Conservation (phyloP, 78 protist species). For the Polysphondylium violaceum region DNA sequence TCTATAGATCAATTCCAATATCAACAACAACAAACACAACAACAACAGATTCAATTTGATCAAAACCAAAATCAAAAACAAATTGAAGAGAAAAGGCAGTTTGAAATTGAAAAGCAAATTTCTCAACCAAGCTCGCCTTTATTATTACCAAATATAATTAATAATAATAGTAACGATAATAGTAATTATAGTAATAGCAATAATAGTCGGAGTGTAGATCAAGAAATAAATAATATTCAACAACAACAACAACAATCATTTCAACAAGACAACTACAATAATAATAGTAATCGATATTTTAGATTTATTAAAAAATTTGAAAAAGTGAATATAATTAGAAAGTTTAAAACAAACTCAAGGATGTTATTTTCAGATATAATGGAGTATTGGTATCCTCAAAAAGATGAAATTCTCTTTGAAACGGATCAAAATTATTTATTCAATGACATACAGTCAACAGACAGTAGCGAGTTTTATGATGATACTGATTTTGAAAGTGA, state of each 20-base stretch:
- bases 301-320: not conserved
- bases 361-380: not conserved
- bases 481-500: constrained; percentile 14
- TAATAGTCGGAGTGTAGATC: constrained; percentile 1
- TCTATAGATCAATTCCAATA: too few species aligned
- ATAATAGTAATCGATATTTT: constrained; percentile 4
- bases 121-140: too few species aligned
- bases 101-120: too few species aligned
- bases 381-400: constrained; percentile 8
- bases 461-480: constrained; percentile 3
- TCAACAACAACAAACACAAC: too few species aligned
- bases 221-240: constrained; percentile 12
- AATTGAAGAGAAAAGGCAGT: too few species aligned
- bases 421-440: constrained; percentile 17
- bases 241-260: constrained; percentile 20
- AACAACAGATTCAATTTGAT: too few species aligned
- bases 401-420: constrained; percentile 29
- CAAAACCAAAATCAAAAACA: too few species aligned
- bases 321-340: not conserved
- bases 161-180: constrained; percentile 19
- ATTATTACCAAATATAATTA: not conserved
- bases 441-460: constrained; percentile 12
- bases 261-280: constrained; percentile 11
- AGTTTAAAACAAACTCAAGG: not conserved
- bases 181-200: constrained; percentile 14